phyloP scores from a whole-genome alignment of 2,329 filamentous ascomycete genomes.

The Epichloe sibirici region DNA sequence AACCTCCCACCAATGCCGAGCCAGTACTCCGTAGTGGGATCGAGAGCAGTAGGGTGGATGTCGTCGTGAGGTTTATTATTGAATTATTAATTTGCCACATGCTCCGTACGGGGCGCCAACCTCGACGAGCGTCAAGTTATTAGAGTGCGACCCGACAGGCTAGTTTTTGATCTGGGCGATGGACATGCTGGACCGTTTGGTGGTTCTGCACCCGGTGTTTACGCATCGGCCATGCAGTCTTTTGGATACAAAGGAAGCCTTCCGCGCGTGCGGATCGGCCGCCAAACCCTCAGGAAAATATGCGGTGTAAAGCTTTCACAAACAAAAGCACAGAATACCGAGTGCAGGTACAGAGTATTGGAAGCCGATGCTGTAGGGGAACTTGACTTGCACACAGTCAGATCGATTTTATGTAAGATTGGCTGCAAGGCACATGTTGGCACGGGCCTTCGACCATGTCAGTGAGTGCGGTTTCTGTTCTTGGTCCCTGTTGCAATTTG shows the following conservation, averaged over 20 bases:
- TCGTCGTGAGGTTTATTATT: not conserved
- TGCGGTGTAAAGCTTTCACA: not conserved
- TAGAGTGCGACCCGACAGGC: conserved; percentile 8
- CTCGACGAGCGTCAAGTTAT: not conserved
- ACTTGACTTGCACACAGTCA: not conserved
- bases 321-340: not conserved
- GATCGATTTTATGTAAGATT: not conserved
- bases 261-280: not conserved
- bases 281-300: not conserved
- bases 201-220: not conserved
- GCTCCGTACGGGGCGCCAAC: not conserved
- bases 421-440: not conserved
- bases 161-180: conserved; percentile 10
- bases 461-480: not conserved
- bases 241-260: not conserved
- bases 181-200: not conserved
- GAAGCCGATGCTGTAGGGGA: not conserved
- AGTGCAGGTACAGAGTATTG: not conserved
- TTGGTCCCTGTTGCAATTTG: not conserved
- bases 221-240: not conserved
- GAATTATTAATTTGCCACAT: not conserved
- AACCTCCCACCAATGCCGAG: not conserved
- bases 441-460: not conserved
- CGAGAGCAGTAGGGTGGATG: not conserved
- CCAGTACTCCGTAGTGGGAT: not conserved